A percentile compares a stretch with the other conserved stretches of the same genome.
These are phyloP conservation scores for Podaxis pistillaris DNA, from an alignment of 768 basidiomycete genomes.

Conservation along the genomic window DNA sequence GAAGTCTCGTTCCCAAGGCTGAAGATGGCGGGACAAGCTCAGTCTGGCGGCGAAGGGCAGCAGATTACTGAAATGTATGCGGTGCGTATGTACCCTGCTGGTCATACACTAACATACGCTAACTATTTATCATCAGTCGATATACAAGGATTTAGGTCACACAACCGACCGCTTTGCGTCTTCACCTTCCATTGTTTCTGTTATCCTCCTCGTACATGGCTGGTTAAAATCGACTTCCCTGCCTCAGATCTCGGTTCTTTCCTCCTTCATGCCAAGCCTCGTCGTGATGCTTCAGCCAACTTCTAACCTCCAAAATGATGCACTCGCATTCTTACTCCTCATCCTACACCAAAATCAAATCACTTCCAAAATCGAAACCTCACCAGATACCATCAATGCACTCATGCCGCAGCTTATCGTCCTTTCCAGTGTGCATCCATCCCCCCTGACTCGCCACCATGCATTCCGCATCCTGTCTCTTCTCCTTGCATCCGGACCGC, in stretches of 20 bases:
- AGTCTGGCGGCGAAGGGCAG: not conserved
- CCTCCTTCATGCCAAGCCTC: slow-evolving; percentile 39
- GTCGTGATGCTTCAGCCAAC: slow-evolving; percentile 45
- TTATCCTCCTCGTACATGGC: slow-evolving; percentile 39
- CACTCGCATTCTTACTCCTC: slow-evolving; percentile 53
- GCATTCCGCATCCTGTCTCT: slow-evolving; percentile 59
- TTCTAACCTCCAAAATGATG: slow-evolving; percentile 56
- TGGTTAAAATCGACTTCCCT: not conserved
- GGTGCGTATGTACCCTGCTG: slow-evolving; percentile 26
- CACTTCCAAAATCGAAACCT: slow-evolving; percentile 22
- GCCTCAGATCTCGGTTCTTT: slow-evolving; percentile 23
- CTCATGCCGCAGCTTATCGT: slow-evolving; percentile 51
- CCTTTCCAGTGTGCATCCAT: slow-evolving; percentile 61
- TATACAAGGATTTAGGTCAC: slow-evolving; percentile 34
- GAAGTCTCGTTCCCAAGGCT: slow-evolving; percentile 44
- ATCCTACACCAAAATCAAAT: slow-evolving; percentile 26
- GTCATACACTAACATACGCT: not conserved
- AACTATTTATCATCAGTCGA: slow-evolving; percentile 30
- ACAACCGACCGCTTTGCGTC: slow-evolving; percentile 14
- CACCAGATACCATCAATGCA: slow-evolving; percentile 45
- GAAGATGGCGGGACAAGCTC: not conserved
- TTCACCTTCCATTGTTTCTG: slow-evolving; percentile 28
- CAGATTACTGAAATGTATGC: not conserved
- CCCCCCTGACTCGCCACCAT: slow-evolving; percentile 56
- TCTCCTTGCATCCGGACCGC: slow-evolving; percentile 46